phyloP scores from a whole-genome alignment of 345 rosid genomes.

The Excoecaria cochinchinensis region DNA sequence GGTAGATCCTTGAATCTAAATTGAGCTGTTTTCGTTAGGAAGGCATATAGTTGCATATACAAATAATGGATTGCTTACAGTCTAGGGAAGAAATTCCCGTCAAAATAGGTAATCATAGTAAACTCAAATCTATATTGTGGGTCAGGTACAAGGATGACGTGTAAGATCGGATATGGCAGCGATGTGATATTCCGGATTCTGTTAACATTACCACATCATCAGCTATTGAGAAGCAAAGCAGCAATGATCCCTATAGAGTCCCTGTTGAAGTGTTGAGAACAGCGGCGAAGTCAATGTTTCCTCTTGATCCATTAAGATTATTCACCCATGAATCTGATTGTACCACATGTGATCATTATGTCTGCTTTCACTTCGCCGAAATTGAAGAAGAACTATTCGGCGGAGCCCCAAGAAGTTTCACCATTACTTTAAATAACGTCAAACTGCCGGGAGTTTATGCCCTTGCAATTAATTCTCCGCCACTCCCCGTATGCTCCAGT shows the following conservation, averaged over 20 bases:
- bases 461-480: slow-evolving; percentile 6
- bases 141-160: neutral
- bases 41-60: too few relatives aligned
- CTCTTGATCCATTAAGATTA: slow-evolving; percentile 18
- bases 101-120: too few relatives aligned
- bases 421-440: slow-evolving; percentile 35
- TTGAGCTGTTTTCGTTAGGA: too few relatives aligned
- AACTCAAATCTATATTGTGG: neutral
- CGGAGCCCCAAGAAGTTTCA: slow-evolving; percentile 38
- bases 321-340: slow-evolving; percentile 18
- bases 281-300: neutral
- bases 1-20: too few relatives aligned
- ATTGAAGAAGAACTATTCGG: slow-evolving; percentile 33
- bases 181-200: neutral
- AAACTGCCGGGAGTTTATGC: too few relatives aligned
- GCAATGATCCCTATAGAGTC: slow-evolving; percentile 31
- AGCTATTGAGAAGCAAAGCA: too few relatives aligned
- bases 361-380: slow-evolving; percentile 52
- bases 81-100: too few relatives aligned
- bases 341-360: slow-evolving; percentile 28
- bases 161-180: neutral
- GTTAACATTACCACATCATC: too few relatives aligned
- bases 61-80: too few relatives aligned
- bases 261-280: neutral
- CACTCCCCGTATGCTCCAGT: neutral